These are phyloP conservation scores for Phytophthora constricta DNA, from an alignment of 352 stramenopile species.

Conservation along the genomic window DNA sequence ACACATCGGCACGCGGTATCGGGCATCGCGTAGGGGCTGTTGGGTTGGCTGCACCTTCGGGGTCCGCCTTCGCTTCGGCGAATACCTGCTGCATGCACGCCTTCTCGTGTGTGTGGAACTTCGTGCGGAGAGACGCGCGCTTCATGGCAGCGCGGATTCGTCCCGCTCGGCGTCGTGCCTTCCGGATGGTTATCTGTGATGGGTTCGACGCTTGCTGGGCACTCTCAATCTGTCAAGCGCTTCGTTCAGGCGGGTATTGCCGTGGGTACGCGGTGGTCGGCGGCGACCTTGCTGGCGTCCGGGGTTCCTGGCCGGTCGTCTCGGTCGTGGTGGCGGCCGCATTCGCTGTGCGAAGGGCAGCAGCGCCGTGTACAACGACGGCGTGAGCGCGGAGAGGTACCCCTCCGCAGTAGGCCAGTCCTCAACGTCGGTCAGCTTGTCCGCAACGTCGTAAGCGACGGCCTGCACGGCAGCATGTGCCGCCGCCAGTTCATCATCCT, in stretches of 20 bases:
- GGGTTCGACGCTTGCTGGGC: background rate
- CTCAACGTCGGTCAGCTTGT: constrained; percentile 14
- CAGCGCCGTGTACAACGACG: constrained; percentile 2
- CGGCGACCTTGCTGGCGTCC: background rate
- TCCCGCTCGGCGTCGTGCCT: background rate
- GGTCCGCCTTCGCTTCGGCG: background rate
- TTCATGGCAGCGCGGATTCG: background rate
- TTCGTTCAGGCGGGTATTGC: constrained; percentile 7
- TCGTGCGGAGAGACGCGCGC: background rate
- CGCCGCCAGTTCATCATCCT: background rate
- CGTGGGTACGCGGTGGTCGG: constrained; percentile 1
- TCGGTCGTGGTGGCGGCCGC: background rate
- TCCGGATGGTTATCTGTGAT: background rate
- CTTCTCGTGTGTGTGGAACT: background rate
- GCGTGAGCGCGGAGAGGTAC: constrained; percentile 17
- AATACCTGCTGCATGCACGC: background rate
- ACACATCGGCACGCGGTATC: background rate
- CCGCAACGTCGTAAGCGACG: background rate
- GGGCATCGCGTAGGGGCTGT: background rate
- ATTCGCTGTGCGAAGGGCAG: constrained; percentile 7
- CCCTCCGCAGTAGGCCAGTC: constrained; percentile 15
- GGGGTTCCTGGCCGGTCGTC: background rate
- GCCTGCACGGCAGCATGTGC: background rate
- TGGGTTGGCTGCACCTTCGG: background rate
- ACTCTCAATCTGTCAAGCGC: constrained; percentile 2